Base-by-base conservation (phyloP, 148 eudicot genomes). In the Amaranthus cruentus region DNA sequence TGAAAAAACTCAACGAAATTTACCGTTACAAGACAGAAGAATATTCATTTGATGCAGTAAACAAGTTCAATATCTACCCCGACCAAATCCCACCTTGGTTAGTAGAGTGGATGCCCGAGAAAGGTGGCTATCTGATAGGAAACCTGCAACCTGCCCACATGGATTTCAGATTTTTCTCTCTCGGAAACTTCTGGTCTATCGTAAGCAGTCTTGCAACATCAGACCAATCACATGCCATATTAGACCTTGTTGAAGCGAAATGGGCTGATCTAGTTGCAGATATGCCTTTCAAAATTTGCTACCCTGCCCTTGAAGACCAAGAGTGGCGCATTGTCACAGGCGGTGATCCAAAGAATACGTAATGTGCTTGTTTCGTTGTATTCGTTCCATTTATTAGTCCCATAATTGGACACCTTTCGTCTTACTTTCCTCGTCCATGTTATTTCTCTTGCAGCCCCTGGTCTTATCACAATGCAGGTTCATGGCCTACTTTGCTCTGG, bases 401-500 rank as follows among this genome's bases (percentile, higher is more conserved):
- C 51, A 7, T 52, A 42, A 54, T 47, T 44, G 54, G 58, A n/a
- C 69, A 46, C 74, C 14, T 71, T 28, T 54, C 73, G 21, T n/a
- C 51, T 50, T 69, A 71, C 54, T 15, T 67, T 54, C 18, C 9
- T 73, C 58, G 54, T 44, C 54, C 7, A 46, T 69, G 56, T 52
- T 66, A 48, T 75, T 55, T 72, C 63, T 73, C 6, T 66, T 83
- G 83, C 83, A 86, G 92, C 74, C 90, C 90, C 51, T 90, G 96
- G 92, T 90, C 96, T 43, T 90, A 90, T 78, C 96, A 90, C 74
- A 90, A 88, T 81, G 92, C 84, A 62, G 92, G 96, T 65, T 88
- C 96, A 18, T 90, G 96, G 96, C 96, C 96, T 71, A 88, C 96
- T 79, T 83, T 90, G 84, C 92, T 90, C 66, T 90, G 96, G 96